These are phyloP conservation scores for Corymbia calophylla DNA, from an alignment of 441 rosid species.

Conservation along the genomic window DNA sequence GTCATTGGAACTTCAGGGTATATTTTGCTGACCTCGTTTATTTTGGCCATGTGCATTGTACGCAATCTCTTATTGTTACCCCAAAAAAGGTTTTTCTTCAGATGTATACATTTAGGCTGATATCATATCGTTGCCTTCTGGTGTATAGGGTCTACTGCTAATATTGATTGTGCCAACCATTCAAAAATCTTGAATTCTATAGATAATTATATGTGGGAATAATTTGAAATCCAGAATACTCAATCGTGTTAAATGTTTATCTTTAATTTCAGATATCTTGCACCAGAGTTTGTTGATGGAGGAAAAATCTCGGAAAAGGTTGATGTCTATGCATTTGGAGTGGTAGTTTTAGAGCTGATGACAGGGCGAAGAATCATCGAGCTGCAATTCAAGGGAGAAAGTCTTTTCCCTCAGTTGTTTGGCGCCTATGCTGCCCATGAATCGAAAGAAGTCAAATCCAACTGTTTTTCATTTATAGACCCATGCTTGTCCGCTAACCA, in stretches of 20 bases:
- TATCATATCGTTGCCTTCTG: neutral
- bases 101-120: neutral
- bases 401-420: conserved; percentile 39
- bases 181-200: neutral
- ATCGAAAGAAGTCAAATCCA: conserved; percentile 19
- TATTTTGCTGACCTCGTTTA: neutral
- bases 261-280: conserved; percentile 37
- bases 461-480: conserved; percentile 30
- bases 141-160: neutral
- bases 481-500: conserved; percentile 31
- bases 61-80: neutral
- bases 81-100: neutral
- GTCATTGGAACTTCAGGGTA: conserved; percentile 55
- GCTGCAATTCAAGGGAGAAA: conserved; percentile 26
- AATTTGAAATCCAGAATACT: neutral
- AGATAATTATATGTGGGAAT: neutral
- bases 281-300: conserved; percentile 49
- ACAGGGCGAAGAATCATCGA: conserved; percentile 41
- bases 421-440: conserved; percentile 27
- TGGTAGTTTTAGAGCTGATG: conserved; percentile 54
- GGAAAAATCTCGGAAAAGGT: conserved; percentile 41
- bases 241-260: neutral
- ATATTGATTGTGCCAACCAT: neutral
- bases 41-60: neutral
- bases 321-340: conserved; percentile 70